Conservation (phyloP, 192 early-diverging fungal species). For the Rhizoclosmatium sp. region DNA sequence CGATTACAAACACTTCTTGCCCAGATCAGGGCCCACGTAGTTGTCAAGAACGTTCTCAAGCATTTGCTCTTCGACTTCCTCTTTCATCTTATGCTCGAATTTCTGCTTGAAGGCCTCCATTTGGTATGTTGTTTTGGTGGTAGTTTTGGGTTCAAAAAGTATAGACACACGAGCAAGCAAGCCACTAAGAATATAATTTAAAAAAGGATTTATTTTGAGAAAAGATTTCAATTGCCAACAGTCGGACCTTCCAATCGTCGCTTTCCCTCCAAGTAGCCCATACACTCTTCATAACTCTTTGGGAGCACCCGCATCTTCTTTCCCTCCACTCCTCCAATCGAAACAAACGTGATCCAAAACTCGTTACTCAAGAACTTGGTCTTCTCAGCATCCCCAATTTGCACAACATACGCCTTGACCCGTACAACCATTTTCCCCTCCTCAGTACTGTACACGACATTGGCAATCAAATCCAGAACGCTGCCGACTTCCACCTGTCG, state of each 20-base stretch:
- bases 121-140: too few species aligned
- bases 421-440: constrained; percentile 41
- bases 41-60: neutral
- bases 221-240: too few species aligned
- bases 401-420: constrained; percentile 10
- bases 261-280: constrained; percentile 20
- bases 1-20: neutral
- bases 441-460: constrained; percentile 72
- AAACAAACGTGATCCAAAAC: constrained; percentile 25
- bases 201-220: too few species aligned
- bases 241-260: constrained; percentile 9
- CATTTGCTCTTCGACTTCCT: constrained; percentile 2
- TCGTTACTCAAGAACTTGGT: neutral
- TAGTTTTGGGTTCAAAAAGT: too few species aligned
- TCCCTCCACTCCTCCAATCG: neutral
- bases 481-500: constrained; percentile 85
- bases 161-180: too few species aligned
- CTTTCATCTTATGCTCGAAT: too few species aligned
- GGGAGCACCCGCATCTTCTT: constrained; percentile 6
- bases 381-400: neutral
- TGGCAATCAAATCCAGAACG: constrained; percentile 72
- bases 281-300: constrained; percentile 12
- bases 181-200: too few species aligned
- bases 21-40: constrained; percentile 2
- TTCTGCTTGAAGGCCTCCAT: too few species aligned